Conservation (phyloP, 495 filamentous ascomycete genomes). For the Hypoxylon intermedium region DNA sequence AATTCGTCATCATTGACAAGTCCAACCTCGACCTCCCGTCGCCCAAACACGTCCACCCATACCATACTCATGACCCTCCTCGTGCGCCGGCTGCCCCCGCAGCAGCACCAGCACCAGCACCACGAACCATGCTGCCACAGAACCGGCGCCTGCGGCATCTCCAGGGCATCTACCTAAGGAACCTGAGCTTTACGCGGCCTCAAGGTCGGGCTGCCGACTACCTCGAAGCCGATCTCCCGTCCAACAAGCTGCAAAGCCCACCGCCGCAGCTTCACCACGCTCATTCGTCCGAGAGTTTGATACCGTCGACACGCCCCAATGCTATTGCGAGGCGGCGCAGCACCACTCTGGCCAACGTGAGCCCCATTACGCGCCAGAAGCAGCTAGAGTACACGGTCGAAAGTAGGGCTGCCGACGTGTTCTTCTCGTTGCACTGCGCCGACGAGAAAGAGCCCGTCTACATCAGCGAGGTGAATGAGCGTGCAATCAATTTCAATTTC, state of each 20-base stretch:
- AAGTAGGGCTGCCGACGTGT: conserved; percentile 80
- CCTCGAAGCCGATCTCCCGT: conserved; percentile 76
- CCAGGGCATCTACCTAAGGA: conserved; percentile 84
- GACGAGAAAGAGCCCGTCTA: conserved; percentile 77
- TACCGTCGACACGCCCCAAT: conserved; percentile 36
- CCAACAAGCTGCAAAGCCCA: conserved; percentile 70
- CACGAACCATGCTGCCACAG: conserved; percentile 60
- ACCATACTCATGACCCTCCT: conserved; percentile 55
- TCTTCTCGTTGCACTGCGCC: conserved; percentile 83
- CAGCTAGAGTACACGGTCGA: conserved; percentile 76
- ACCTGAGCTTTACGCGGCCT: conserved; percentile 70
- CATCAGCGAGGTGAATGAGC: conserved; percentile 81
- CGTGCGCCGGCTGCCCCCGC: conserved; percentile 49
- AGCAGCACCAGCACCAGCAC: conserved; percentile 43
- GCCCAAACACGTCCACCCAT: no score
- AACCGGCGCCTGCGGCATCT: conserved; percentile 91
- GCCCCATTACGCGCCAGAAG: conserved; percentile 72
- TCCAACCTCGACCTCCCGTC: conserved; percentile 46
- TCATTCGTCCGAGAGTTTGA: conserved; percentile 73
- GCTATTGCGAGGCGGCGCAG: conserved; percentile 67
- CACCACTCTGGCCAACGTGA: conserved; percentile 72
- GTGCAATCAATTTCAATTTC: conserved; percentile 90
- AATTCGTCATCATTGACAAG: conserved; percentile 42
- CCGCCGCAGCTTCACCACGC: conserved; percentile 67
- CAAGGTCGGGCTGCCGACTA: conserved; percentile 84